phyloP scores from a whole-genome alignment of 1,284 basidiomycete species.

The Tranzscheliella williamsii region DNA sequence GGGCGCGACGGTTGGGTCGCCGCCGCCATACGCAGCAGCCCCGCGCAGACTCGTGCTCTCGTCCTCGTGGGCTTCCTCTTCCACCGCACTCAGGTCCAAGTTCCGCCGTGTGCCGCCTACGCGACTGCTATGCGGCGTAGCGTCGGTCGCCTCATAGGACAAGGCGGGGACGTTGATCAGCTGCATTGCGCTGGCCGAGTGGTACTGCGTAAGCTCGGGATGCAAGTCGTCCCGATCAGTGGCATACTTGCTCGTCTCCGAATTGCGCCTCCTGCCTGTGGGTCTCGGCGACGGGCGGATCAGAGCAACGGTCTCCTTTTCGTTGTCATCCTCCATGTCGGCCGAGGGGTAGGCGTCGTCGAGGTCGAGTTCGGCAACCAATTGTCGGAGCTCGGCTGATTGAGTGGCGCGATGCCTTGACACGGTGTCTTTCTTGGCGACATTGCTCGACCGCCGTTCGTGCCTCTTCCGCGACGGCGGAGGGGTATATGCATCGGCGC shows the following conservation, averaged over 20 bases:
- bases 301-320: slow-evolving; percentile 14
- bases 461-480: too few species aligned
- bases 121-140: neutral
- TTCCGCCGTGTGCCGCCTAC: neutral
- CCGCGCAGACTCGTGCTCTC: too few species aligned
- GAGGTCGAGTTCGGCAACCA: slow-evolving; percentile 34
- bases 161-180: slow-evolving; percentile 29
- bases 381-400: slow-evolving; percentile 13
- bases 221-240: slow-evolving; percentile 4
- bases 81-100: slow-evolving; percentile 4
- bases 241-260: neutral
- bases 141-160: slow-evolving; percentile 6
- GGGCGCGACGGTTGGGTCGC: neutral
- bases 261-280: neutral
- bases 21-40: neutral
- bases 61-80: slow-evolving; percentile 8
- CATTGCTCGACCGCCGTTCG: too few species aligned
- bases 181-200: slow-evolving; percentile 7
- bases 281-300: neutral
- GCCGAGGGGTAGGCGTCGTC: slow-evolving; percentile 5
- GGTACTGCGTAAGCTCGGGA: slow-evolving; percentile 33
- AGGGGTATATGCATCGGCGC: slow-evolving; percentile 4
- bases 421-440: too few species aligned
- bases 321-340: slow-evolving; percentile 9
- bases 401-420: slow-evolving; percentile 11